phyloP scores from a whole-genome alignment of 169 alveolate species.

The Miamiensis avidus region DNA sequence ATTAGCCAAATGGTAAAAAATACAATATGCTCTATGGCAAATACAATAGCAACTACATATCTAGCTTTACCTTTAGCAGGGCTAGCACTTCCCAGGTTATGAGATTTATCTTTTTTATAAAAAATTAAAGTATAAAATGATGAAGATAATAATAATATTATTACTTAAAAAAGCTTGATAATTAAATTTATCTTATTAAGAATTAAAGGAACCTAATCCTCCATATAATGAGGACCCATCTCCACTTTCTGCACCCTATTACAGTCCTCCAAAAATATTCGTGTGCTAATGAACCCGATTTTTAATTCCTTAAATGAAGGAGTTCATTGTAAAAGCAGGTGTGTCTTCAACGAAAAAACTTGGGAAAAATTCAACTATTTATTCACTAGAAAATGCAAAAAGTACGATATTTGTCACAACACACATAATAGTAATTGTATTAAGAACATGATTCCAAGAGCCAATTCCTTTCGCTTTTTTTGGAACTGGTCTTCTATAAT shows the following conservation, averaged over 20 bases:
- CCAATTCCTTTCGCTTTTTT: constrained; percentile 33
- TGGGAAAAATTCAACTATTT: constrained; percentile 42
- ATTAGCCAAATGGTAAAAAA: constrained; percentile 18
- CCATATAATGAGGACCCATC: too few species aligned
- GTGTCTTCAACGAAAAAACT: constrained; percentile 20
- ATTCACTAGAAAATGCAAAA: constrained; percentile 37
- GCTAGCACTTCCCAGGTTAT: too few species aligned
- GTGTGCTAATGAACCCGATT: too few species aligned
- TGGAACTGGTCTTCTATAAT: constrained; percentile 36
- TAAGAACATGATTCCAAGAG: constrained; percentile 32
- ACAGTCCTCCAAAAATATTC: too few species aligned
- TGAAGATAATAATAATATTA: too few species aligned
- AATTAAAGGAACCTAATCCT: too few species aligned
- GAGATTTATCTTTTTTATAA: too few species aligned
- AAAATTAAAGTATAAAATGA: constrained; percentile 1
- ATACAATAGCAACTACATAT: constrained; percentile 11
- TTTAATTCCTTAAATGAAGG: too few species aligned
- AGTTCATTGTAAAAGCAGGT: too few species aligned
- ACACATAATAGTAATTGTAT: constrained; percentile 20
- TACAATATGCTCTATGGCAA: constrained; percentile 28
- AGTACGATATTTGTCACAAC: constrained; percentile 35
- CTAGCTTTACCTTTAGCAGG: constrained; percentile 26
- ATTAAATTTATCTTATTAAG: too few species aligned
- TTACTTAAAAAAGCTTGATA: too few species aligned
- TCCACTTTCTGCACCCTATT: too few species aligned